A percentile compares a stretch with the other conserved stretches of the same genome.
Conservation (phyloP, 306 rosid species). For the Castanea mollissima region DNA sequence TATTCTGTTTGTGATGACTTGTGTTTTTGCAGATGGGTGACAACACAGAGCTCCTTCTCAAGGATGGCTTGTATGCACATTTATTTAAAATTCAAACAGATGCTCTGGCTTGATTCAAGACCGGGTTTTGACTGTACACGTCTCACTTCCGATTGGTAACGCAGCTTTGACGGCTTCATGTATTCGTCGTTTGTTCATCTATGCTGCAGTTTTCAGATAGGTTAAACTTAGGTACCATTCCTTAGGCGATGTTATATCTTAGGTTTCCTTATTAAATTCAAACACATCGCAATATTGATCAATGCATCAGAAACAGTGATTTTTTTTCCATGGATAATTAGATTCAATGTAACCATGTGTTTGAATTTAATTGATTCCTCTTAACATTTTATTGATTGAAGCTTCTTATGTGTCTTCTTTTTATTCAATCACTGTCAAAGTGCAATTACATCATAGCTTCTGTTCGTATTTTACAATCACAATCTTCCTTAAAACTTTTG, state of each 20-base stretch:
- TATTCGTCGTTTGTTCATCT: background rate
- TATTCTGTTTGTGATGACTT: background rate
- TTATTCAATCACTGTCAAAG: background rate
- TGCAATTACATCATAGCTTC: too few relatives aligned
- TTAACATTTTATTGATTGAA: background rate
- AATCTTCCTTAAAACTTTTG: too few relatives aligned
- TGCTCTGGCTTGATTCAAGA: conserved; percentile 21
- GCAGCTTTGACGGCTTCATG: background rate
- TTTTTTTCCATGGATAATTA: too few relatives aligned
- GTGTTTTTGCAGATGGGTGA: conserved; percentile 31
- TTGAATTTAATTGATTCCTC: background rate
- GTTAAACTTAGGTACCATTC: too few relatives aligned
- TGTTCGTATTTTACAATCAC: too few relatives aligned
- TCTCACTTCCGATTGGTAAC: background rate
- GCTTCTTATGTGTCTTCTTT: background rate
- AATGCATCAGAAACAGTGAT: fast-evolving
- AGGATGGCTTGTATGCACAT: conserved; percentile 28
- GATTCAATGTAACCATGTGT: too few relatives aligned
- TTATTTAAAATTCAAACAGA: conserved; percentile 27
- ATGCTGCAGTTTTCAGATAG: background rate
- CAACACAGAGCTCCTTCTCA: conserved; percentile 34
- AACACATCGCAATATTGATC: too few relatives aligned
- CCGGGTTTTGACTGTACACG: background rate
- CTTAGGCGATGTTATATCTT: too few relatives aligned
- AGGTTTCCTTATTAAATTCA: too few relatives aligned